These are phyloP conservation scores for Mycosarcoma mackinlayi DNA, from an alignment of 1,284 basidiomycete species.

Conservation along the genomic window DNA sequence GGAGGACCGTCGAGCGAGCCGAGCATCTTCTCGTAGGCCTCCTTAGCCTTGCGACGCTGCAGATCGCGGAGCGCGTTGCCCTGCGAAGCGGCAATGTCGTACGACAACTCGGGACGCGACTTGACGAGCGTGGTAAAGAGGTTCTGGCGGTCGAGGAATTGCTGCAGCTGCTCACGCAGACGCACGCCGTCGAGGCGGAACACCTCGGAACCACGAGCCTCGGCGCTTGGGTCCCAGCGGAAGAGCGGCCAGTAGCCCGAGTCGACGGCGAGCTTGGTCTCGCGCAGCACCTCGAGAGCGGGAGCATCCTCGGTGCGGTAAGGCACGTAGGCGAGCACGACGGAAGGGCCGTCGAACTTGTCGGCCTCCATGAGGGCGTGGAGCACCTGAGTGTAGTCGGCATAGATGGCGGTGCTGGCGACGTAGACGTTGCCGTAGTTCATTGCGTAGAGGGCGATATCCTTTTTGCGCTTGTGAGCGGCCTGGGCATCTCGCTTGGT, in stretches of 20 bases:
- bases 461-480: slow-evolving; percentile 67
- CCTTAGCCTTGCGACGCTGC: slow-evolving; percentile 83
- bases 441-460: slow-evolving; percentile 82
- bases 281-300: slow-evolving; percentile 89
- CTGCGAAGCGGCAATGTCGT: slow-evolving; percentile 84
- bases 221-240: slow-evolving; percentile 91
- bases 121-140: slow-evolving; percentile 91
- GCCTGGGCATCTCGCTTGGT: slow-evolving; percentile 73
- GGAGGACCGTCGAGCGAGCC: slow-evolving; percentile 89
- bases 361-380: slow-evolving; percentile 94
- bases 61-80: slow-evolving; percentile 86
- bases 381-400: slow-evolving; percentile 93
- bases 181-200: slow-evolving; percentile 93
- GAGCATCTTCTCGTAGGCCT: slow-evolving; percentile 86
- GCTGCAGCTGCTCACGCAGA: slow-evolving; percentile 92
- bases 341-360: slow-evolving; percentile 85
- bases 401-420: slow-evolving; percentile 92
- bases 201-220: slow-evolving; percentile 77
- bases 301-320: slow-evolving; percentile 78
- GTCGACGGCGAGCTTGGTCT: slow-evolving; percentile 96
- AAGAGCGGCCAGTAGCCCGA: slow-evolving; percentile 98
- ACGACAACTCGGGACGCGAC: slow-evolving; percentile 79
- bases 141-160: slow-evolving; percentile 95
- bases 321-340: slow-evolving; percentile 94
- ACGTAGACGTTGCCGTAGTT: slow-evolving; percentile 97